Evolutionary conservation across 2,329 filamentous ascomycete species (phyloP).

Genomic region (Sclerotinia glacialis): DNA sequence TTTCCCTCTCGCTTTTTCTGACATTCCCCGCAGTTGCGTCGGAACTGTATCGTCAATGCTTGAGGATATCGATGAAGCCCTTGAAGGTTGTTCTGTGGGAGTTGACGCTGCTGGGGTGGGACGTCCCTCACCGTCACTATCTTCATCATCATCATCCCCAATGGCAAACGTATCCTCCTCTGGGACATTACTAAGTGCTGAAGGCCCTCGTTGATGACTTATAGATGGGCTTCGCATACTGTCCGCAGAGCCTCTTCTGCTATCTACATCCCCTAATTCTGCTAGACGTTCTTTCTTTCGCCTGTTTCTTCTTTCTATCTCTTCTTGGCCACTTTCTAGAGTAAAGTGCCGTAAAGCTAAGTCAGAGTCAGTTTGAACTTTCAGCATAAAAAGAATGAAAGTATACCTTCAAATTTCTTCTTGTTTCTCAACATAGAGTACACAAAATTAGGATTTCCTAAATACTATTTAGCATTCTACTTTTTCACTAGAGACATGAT

Average conservation of each 20-base stretch:
- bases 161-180: conserved; percentile 87
- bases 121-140: conserved; percentile 49
- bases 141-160: conserved; percentile 71
- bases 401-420: conserved; percentile 67
- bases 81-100: conserved; percentile 59
- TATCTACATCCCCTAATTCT: conserved; percentile 48
- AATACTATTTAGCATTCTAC: neutral
- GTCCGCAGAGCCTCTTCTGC: conserved; percentile 61
- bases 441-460: conserved; percentile 75
- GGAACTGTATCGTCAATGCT: conserved; percentile 75
- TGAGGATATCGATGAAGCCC: conserved; percentile 66
- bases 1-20: conserved; percentile 94
- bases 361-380: conserved; percentile 20
- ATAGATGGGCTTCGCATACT: conserved; percentile 62
- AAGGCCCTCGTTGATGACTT: conserved; percentile 50
- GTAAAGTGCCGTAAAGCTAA: conserved; percentile 77
- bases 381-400: conserved; percentile 10
- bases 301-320: conserved; percentile 77
- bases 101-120: conserved; percentile 62
- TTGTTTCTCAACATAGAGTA: conserved; percentile 75
- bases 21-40: conserved; percentile 84
- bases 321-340: conserved; percentile 85
- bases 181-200: conserved; percentile 64
- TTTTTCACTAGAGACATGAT: neutral
- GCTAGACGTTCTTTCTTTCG: conserved; percentile 61